Conservation (phyloP, 148 eudicot species). For the Drosera capensis region DNA sequence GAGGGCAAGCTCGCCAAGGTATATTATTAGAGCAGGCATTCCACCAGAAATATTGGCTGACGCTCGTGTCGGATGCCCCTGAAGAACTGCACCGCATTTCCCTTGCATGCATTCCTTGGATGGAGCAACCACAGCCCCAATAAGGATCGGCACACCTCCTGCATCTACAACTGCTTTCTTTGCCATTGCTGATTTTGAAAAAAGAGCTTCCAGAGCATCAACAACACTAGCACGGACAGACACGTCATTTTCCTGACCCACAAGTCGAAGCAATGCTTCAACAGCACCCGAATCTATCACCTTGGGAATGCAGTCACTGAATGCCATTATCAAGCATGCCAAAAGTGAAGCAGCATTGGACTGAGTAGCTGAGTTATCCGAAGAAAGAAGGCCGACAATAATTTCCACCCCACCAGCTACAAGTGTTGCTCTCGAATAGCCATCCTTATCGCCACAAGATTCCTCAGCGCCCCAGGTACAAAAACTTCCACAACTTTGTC, state of each 20-base stretch:
- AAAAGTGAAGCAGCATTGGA: conserved; percentile 80
- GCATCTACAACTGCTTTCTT: conserved; percentile 54
- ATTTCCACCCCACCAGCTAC: conserved; percentile 74
- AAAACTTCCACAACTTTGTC: conserved; percentile 69
- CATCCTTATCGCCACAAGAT: conserved; percentile 80
- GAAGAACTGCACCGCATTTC: conserved; percentile 55
- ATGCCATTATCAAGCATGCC: conserved; percentile 57
- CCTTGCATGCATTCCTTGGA: conserved; percentile 81
- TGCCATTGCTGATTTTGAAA: conserved; percentile 44
- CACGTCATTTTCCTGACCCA: conserved; percentile 40
- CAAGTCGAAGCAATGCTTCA: conserved; percentile 42
- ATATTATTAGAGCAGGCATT: conserved; percentile 43
- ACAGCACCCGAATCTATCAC: conserved; percentile 59
- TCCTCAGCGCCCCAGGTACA: conserved; percentile 70
- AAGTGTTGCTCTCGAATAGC: conserved; percentile 62
- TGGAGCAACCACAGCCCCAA: conserved; percentile 71
- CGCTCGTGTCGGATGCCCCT: conserved; percentile 51
- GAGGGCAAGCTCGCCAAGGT: conserved; percentile 64
- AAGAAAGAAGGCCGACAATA: conserved; percentile 55
- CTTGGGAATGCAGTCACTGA: conserved; percentile 49
- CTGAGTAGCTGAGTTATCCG: conserved; percentile 48
- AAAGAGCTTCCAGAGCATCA: conserved; percentile 73
- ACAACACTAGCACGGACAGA: conserved; percentile 71
- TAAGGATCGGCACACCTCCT: conserved; percentile 51
- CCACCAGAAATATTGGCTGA: conserved; percentile 76